Base-by-base conservation (phyloP, 2,329 filamentous ascomycete genomes). In the Gliomastix tumulicola region DNA sequence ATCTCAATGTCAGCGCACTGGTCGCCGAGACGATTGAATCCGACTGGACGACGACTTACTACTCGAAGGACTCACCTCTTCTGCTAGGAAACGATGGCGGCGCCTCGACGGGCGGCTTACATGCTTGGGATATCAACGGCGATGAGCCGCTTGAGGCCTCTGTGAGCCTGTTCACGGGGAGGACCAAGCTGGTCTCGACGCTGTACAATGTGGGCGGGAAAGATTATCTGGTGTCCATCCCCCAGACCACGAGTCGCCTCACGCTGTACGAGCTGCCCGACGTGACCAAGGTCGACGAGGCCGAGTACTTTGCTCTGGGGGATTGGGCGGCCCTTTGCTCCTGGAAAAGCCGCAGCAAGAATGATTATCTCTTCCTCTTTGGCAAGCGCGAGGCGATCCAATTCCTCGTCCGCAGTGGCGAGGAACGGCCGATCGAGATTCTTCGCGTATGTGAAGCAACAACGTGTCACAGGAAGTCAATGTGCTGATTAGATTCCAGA, bases 251-350 rank as follows among this genome's bases (percentile, higher is more conserved):
- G 37, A 67, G 64, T 3, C 44, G 62, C 7, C 45, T 70, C 18
- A 54, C 64, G 7, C 46, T 61, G 3, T 69, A 60, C 35, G 56
- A 64, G 31, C 46, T 57, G 6, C 49, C 49, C 3, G 47, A 44
- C 3, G 40, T 60, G 5, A 45, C 54, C 32, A 52, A 59, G 38
- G 38, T 60, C 15, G 48, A 55, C 6, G 46, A 48, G 6, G 56
- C 58, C 4, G 42, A 53, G 25, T 50, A 54, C 10, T 59, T 50
- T 18, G 50, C 58, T 3, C 48, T 68, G 12, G 66, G 68, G 0
- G 66, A 69, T 42, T 70, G 66, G 63, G 68, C 66, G 12, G 59
- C 66, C 2, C 44, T 70, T 6, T 71, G 68, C 44, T 49, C 55
- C 9, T 70, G 64, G 66, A 62, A 54, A 42, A 65, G 59, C 36